Evolutionary conservation across 208 protist species (phyloP).

Genomic region (Trypanosoma cruzi): DNA sequence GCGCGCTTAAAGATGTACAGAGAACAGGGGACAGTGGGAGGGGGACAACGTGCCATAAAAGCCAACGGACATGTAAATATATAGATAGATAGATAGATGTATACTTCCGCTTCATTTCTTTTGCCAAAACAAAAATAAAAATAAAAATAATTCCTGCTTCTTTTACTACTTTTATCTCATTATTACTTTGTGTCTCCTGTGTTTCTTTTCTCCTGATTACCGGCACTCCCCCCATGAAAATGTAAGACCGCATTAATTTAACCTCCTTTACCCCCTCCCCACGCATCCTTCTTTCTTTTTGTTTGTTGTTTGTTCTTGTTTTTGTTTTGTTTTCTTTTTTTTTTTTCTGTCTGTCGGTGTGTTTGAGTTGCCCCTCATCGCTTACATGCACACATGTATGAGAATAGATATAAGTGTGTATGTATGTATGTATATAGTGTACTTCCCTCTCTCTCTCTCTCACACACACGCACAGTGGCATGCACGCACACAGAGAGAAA

Average conservation of each 20-base stretch:
- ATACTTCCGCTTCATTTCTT: background rate
- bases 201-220: background rate
- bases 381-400: no score
- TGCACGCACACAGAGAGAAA: background rate
- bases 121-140: background rate
- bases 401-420: no score
- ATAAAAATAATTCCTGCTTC: background rate
- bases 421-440: no score
- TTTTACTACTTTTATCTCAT: background rate
- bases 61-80: background rate
- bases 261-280: background rate
- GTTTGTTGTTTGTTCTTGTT: background rate
- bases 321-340: conserved; percentile 1
- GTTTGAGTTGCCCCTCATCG: background rate
- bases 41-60: background rate
- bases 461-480: background rate
- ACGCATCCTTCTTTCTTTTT: background rate
- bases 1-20: background rate
- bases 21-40: background rate
- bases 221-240: background rate
- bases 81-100: background rate
- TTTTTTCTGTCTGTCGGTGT: background rate
- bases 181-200: background rate
- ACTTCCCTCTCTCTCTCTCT: background rate
- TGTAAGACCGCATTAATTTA: background rate